phyloP scores from a whole-genome alignment of 208 protist species.

The Leishmania aethiopica region DNA sequence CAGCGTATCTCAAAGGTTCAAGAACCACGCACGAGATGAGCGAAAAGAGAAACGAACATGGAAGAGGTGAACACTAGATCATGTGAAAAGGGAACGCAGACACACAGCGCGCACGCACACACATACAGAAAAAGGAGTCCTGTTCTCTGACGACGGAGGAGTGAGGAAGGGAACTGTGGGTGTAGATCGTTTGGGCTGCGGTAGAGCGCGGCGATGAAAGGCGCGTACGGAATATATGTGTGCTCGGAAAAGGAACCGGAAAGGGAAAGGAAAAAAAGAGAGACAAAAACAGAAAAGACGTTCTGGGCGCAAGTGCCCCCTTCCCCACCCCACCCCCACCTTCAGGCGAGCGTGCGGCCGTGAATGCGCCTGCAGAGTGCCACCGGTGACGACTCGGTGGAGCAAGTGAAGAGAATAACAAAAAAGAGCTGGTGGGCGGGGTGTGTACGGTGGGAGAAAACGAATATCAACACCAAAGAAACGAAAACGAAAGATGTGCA shows the following conservation, averaged over 20 bases:
- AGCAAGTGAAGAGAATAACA: background rate
- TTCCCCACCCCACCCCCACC: too few relatives aligned
- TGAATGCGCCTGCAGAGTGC: background rate
- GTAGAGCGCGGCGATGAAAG: background rate
- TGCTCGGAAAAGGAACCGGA: background rate
- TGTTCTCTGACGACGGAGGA: background rate
- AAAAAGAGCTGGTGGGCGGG: background rate
- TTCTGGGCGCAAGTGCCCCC: background rate
- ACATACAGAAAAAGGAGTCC: background rate
- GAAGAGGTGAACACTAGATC: background rate
- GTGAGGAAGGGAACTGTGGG: background rate
- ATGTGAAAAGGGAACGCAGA: background rate
- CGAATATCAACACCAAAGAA: background rate
- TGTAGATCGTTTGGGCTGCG: background rate
- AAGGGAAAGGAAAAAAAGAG: background rate
- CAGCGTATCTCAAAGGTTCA: background rate
- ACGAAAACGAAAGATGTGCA: background rate
- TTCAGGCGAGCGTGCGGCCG: background rate
- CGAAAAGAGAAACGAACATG: background rate
- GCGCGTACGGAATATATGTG: background rate
- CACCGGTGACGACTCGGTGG: conserved; percentile 1
- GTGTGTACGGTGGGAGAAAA: background rate
- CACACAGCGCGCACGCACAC: background rate
- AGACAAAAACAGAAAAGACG: background rate
- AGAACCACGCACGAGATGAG: background rate